phyloP scores from a whole-genome alignment of 2,329 filamentous ascomycete species.

The Penicillium freii region DNA sequence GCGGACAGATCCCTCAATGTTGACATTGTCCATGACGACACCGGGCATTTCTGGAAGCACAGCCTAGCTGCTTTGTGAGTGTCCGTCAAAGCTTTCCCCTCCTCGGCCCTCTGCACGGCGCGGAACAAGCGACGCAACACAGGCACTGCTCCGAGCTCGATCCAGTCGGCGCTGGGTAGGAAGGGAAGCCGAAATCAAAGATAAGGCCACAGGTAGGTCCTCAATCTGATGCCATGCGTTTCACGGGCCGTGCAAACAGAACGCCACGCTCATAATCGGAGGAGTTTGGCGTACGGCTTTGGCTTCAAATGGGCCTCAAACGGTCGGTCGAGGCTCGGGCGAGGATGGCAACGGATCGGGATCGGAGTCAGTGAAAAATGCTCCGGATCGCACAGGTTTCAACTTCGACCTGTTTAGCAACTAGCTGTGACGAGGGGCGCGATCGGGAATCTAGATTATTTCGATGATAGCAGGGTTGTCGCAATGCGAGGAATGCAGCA shows the following conservation, averaged over 20 bases:
- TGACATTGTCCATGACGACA: conserved; percentile 43
- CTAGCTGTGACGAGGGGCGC: neutral
- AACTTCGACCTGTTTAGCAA: neutral
- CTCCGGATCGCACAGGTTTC: neutral
- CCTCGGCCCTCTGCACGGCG: conserved; percentile 31
- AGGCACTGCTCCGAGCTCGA: conserved; percentile 17
- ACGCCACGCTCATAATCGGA: conserved; percentile 25
- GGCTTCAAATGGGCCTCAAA: neutral
- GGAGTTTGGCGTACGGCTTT: conserved; percentile 11
- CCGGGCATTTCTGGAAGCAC: conserved; percentile 40
- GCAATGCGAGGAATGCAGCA: conserved; percentile 7
- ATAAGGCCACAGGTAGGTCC: conserved; percentile 15
- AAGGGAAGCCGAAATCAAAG: conserved; percentile 27
- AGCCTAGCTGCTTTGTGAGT: conserved; percentile 12
- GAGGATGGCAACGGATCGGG: neutral
- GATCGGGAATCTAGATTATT: neutral
- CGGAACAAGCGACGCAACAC: conserved; percentile 23
- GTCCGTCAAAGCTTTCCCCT: conserved; percentile 26
- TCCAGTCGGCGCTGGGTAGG: conserved; percentile 22
- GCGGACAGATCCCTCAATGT: conserved; percentile 27
- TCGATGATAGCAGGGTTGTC: conserved; percentile 9
- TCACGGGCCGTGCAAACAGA: conserved; percentile 20
- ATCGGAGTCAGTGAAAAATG: neutral
- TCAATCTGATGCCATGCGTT: conserved; percentile 32
- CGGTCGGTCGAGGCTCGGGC: neutral